These are phyloP conservation scores for Hypomontagnella monticulosa DNA, from an alignment of 495 filamentous ascomycete species.

Conservation along the genomic window DNA sequence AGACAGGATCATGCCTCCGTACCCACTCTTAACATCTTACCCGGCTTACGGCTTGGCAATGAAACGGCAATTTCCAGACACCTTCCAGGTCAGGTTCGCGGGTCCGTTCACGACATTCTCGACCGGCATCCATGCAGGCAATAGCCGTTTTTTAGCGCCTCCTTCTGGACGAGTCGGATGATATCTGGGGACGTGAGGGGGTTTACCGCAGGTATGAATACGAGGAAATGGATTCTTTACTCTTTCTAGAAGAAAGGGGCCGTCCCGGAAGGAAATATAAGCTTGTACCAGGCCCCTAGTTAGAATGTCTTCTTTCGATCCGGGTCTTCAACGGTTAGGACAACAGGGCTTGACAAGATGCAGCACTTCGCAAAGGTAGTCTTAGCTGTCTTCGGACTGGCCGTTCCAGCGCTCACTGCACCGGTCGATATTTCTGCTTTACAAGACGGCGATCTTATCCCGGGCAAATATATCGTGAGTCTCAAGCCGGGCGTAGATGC, in stretches of 20 bases:
- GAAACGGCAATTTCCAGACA: conserved; percentile 33
- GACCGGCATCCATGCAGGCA: conserved; percentile 11
- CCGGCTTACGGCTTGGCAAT: conserved; percentile 28
- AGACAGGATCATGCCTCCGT: background rate
- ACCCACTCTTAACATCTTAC: conserved; percentile 15
- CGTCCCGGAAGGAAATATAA: conserved; percentile 1
- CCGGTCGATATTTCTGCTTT: conserved; percentile 13
- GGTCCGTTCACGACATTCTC: conserved; percentile 20
- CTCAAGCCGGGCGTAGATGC: conserved; percentile 52
- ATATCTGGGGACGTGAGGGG: conserved; percentile 1
- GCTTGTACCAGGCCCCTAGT: background rate
- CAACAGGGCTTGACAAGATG: conserved; percentile 22
- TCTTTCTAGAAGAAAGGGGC: conserved; percentile 18
- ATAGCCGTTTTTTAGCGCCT: conserved; percentile 4
- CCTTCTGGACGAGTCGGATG: conserved; percentile 15
- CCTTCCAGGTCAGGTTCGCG: conserved; percentile 20
- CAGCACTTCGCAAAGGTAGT: conserved; percentile 4
- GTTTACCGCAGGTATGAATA: conserved; percentile 23
- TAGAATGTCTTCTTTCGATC: background rate
- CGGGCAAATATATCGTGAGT: conserved; percentile 64
- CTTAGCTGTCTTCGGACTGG: conserved; percentile 18
- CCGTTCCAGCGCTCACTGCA: conserved; percentile 14
- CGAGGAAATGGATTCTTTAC: conserved; percentile 11
- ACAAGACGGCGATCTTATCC: conserved; percentile 45
- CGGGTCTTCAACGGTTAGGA: background rate